Conservation (phyloP, 805 yeast species). For the Starmerella kuoi region DNA sequence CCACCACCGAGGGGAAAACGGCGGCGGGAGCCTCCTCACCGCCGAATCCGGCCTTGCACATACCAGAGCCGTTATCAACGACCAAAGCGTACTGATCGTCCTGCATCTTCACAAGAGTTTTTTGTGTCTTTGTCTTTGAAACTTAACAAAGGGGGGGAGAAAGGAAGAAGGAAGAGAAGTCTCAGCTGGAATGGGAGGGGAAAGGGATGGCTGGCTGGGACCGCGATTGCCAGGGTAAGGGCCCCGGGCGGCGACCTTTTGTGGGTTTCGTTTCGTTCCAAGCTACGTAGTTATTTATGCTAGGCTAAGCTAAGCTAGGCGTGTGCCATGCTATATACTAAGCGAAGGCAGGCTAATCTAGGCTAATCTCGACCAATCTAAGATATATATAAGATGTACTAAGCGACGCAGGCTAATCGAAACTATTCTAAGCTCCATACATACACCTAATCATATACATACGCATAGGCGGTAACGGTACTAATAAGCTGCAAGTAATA, state of each 20-base stretch:
- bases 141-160: not conserved
- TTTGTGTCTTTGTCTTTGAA: not conserved
- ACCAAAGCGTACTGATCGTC: constrained; percentile 40
- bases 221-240: not conserved
- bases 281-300: too few species aligned
- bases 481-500: too few species aligned
- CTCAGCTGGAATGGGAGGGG: not conserved
- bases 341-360: too few species aligned
- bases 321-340: too few species aligned
- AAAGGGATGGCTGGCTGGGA: constrained; percentile 1
- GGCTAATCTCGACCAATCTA: too few species aligned
- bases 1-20: constrained; percentile 98
- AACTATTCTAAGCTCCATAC: too few species aligned
- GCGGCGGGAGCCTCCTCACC: constrained; percentile 99
- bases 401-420: too few species aligned
- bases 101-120: constrained; percentile 15
- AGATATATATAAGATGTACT: too few species aligned
- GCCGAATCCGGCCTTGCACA: constrained; percentile 99
- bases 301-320: too few species aligned
- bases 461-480: too few species aligned
- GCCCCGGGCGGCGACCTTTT: not conserved
- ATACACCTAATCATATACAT: too few species aligned
- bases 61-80: constrained; percentile 99
- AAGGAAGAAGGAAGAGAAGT: constrained; percentile 8
- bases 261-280: too few species aligned